These are phyloP conservation scores for Didymella exigua DNA, from an alignment of 2,329 filamentous ascomycete species.

Conservation along the genomic window DNA sequence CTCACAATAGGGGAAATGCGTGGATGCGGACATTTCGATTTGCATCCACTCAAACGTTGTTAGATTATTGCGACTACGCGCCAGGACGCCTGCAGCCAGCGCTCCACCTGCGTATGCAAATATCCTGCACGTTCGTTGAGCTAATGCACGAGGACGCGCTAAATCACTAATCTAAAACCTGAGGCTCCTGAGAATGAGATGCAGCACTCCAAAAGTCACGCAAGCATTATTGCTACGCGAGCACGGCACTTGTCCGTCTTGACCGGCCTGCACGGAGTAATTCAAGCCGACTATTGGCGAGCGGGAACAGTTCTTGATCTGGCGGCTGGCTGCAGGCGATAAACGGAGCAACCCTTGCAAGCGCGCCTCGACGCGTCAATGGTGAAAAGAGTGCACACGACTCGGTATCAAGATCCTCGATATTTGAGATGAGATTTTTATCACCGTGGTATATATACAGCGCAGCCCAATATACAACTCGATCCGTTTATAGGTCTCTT, in stretches of 20 bases:
- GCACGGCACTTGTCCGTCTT: conserved; percentile 6
- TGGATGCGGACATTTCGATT: conserved; percentile 4
- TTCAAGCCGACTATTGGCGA: conserved; percentile 10
- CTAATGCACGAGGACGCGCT: conserved; percentile 12
- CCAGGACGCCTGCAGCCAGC: conserved; percentile 11
- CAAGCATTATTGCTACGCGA: conserved; percentile 12
- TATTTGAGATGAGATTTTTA: background rate
- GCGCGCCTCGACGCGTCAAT: conserved; percentile 10
- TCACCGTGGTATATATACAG: background rate
- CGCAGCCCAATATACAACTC: background rate
- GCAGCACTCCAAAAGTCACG: background rate
- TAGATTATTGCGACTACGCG: conserved; percentile 8
- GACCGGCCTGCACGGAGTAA: conserved; percentile 1
- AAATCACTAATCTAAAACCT: conserved; percentile 15
- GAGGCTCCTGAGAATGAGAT: conserved; percentile 10
- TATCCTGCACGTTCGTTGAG: conserved; percentile 12
- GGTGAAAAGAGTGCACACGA: background rate
- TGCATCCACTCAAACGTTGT: conserved; percentile 8
- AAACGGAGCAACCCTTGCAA: background rate
- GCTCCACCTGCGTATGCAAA: conserved; percentile 1
- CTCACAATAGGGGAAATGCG: conserved; percentile 11
- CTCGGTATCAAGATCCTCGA: background rate
- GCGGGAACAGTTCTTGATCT: conserved; percentile 10
- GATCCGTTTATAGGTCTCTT: background rate
- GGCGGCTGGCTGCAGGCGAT: conserved; percentile 6